These are phyloP conservation scores for Penicillium brasilianum DNA, from an alignment of 2,329 filamentous ascomycete genomes.

Conservation along the genomic window DNA sequence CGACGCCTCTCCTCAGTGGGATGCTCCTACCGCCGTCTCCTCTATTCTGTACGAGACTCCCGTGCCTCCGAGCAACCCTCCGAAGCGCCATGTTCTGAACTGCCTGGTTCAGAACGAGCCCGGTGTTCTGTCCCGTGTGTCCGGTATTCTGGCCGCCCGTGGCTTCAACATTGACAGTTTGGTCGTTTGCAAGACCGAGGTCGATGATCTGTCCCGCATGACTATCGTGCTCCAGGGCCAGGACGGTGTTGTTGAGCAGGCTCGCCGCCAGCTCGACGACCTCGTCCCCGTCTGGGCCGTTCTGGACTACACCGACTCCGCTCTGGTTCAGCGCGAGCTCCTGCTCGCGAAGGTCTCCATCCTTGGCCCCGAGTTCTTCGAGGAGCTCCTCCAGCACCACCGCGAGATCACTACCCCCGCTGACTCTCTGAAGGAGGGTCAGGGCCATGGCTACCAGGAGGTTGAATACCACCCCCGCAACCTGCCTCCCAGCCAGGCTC, in stretches of 20 bases:
- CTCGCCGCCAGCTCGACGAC: slow-evolving; percentile 91
- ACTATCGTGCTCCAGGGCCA: slow-evolving; percentile 96
- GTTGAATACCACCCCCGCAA: slow-evolving; percentile 87
- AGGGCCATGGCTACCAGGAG: slow-evolving; percentile 26
- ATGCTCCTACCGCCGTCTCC: slow-evolving; percentile 89
- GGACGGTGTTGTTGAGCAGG: slow-evolving; percentile 97
- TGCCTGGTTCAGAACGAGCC: slow-evolving; percentile 99
- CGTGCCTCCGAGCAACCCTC: slow-evolving; percentile 77
- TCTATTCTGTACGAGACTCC: slow-evolving; percentile 99
- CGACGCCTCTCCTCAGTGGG: slow-evolving; percentile 77
- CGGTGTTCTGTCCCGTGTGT: slow-evolving; percentile 93
- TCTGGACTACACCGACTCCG: slow-evolving; percentile 89
- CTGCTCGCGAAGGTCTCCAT: slow-evolving; percentile 96
- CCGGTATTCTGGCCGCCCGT: slow-evolving; percentile 90
- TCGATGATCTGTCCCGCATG: slow-evolving; percentile 96
- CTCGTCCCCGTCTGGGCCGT: slow-evolving; percentile 98
- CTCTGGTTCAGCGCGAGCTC: slow-evolving; percentile 93
- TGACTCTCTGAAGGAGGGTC: slow-evolving; percentile 37
- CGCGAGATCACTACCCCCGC: slow-evolving; percentile 76
- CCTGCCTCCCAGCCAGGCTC: slow-evolving; percentile 81
- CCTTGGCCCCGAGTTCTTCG: slow-evolving; percentile 95
- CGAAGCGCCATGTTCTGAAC: slow-evolving; percentile 95
- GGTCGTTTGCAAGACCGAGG: slow-evolving; percentile 97
- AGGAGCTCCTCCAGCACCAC: slow-evolving; percentile 94
- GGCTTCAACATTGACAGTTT: slow-evolving; percentile 99